A percentile compares a stretch with the other conserved stretches of the same genome.
Evolutionary conservation across 805 yeast genomes (phyloP).

Genomic region (Pachysolen tannophilus): DNA sequence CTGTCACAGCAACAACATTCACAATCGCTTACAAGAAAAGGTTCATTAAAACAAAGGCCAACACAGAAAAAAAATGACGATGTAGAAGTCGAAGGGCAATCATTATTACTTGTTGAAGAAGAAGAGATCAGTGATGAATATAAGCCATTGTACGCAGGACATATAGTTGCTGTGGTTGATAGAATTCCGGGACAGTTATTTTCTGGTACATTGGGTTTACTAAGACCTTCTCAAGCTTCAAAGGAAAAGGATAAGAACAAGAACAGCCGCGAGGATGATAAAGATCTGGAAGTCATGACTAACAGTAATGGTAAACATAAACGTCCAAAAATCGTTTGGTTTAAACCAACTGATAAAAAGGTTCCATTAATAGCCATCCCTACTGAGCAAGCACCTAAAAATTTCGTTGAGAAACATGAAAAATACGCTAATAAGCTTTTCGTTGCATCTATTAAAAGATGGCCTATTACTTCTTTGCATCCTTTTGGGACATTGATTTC

Average conservation of each 20-base stretch:
- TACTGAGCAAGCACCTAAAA: conserved; percentile 95
- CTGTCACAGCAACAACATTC: conserved; percentile 30
- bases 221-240: conserved; percentile 92
- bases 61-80: conserved; percentile 97
- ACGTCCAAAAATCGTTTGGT: conserved; percentile 96
- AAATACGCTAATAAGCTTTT: conserved; percentile 73
- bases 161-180: conserved; percentile 95
- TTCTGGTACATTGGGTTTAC: conserved; percentile 86
- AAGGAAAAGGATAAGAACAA: conserved; percentile 57
- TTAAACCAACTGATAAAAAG: conserved; percentile 95
- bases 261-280: conserved; percentile 22
- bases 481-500: conserved; percentile 94
- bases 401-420: conserved; percentile 89
- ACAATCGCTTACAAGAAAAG: conserved; percentile 60
- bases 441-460: conserved; percentile 92
- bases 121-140: conserved; percentile 90
- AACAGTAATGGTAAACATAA: conserved; percentile 22
- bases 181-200: conserved; percentile 96
- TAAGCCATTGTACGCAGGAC: conserved; percentile 95
- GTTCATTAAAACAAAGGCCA: conserved; percentile 90
- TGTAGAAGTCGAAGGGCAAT: conserved; percentile 97
- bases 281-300: conserved; percentile 20
- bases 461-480: conserved; percentile 98
- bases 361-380: conserved; percentile 98
- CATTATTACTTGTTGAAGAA: conserved; percentile 83